Base-by-base conservation (phyloP, 2,329 filamentous ascomycete species). In the Gnomoniopsis smithogilvyi region DNA sequence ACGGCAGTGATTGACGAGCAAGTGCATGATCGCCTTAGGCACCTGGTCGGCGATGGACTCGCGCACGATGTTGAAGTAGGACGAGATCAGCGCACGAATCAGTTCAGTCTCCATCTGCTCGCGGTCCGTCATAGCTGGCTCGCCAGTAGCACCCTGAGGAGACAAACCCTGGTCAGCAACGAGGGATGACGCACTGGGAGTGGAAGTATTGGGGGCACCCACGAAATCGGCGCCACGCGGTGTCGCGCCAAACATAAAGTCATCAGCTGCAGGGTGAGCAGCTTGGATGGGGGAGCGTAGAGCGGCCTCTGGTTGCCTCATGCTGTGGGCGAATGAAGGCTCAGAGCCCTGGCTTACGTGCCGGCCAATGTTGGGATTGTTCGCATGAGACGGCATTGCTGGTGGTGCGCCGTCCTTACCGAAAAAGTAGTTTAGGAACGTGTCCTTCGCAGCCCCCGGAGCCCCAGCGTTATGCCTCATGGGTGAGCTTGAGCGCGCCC, bases 1-100 rank as follows among this genome's bases (percentile, higher is more conserved):
- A 74, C 98, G 97, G 77, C 91, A 96, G 79, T 97, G 91, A 76
- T 99, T 99, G 71, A 99, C 95, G 36, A 99, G 84, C 50, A 99
- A 85, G 73, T 99, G 95, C 95, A 99, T 99, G 67, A 99, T 90
- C 6, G 95, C 95, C 78, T 99, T 99, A 65, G 95, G 95, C 12
- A 99, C 95, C 76, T 98, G 94, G 72, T 99, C 95, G 48, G 94
- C 94, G 68, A 97, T 96, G n/a, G 92, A 94, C 76, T 99, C 95
- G 63, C 95, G 91, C 50, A 99, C 95, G 69, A 99, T 99, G 74
- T 96, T 96, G 81, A 99, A 99, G 80, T 99, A 99, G 1, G 93
- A 97, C 34, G 91, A 96, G 73, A 99, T 99, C 58, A 99, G 85
- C 50, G 93, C 91, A 50, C 94, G 90, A 72, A 99, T 99, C 45